Percentiles rank a stretch among this genome's conserved stretches.
Conservation (phyloP, 805 yeast genomes). For the Nakazawaea wickerhamii region DNA sequence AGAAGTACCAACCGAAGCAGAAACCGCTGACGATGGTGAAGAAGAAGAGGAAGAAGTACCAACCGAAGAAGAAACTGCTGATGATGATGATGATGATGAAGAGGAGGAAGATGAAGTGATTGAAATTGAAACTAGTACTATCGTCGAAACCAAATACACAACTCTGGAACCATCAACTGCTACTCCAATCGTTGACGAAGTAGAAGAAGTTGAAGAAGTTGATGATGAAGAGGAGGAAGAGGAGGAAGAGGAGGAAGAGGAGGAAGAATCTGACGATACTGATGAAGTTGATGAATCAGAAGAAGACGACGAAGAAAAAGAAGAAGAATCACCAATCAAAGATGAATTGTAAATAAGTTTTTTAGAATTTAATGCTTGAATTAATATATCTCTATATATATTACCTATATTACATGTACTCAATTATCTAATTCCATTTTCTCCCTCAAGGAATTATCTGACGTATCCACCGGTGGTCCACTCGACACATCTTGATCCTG, state of each 20-base stretch:
- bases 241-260: conserved; percentile 1
- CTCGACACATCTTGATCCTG: too few relatives aligned
- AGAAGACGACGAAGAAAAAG: conserved; percentile 1
- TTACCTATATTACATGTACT: too few relatives aligned
- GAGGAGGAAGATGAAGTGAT: too few relatives aligned
- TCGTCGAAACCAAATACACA: background rate
- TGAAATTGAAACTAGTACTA: background rate
- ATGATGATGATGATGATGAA: conserved; percentile 2
- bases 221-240: conserved; percentile 4
- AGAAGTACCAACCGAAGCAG: conserved; percentile 6
- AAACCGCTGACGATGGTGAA: conserved; percentile 3
- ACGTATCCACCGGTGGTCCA: too few relatives aligned
- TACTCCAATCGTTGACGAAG: too few relatives aligned
- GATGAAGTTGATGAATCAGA: conserved; percentile 2
- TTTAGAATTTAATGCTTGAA: background rate
- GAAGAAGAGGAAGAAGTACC: conserved; percentile 6
- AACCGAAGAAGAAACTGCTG: too few relatives aligned
- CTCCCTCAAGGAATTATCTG: too few relatives aligned
- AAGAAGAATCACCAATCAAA: background rate
- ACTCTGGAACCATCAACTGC: background rate
- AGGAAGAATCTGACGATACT: conserved; percentile 9
- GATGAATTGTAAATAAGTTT: conserved; percentile 2
- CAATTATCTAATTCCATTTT: too few relatives aligned
- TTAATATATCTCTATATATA: too few relatives aligned
- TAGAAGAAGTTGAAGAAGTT: conserved; percentile 7